Evolutionary conservation across 2,329 filamentous ascomycete species (phyloP).

Genomic region (Aspergillus costaricaensis): DNA sequence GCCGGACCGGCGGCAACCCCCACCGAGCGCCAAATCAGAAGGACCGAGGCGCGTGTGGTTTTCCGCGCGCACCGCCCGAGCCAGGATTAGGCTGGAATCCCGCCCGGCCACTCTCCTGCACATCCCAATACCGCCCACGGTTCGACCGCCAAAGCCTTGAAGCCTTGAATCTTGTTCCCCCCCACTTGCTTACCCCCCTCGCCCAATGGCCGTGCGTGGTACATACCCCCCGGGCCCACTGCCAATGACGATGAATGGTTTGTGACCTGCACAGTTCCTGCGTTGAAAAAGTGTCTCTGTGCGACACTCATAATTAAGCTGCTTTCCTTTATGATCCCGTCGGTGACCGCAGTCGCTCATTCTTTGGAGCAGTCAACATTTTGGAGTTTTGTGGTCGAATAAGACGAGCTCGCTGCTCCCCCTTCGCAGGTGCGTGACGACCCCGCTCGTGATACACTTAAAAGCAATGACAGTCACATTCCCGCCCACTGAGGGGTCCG

Average conservation of each 20-base stretch:
- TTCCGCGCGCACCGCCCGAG: constrained; percentile 8
- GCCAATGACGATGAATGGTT: constrained; percentile 19
- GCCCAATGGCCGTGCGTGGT: constrained; percentile 14
- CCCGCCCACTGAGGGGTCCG: constrained; percentile 17
- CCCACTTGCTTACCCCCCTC: not conserved
- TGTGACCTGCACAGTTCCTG: constrained; percentile 21
- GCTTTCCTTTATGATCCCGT: not conserved
- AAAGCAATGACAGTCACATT: constrained; percentile 20
- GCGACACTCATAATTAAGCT: constrained; percentile 10
- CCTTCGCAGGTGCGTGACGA: constrained; percentile 20
- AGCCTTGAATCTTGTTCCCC: constrained; percentile 3
- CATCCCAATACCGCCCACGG: not conserved
- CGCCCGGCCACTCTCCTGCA: not conserved
- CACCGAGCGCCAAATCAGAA: not conserved
- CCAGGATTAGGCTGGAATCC: not conserved
- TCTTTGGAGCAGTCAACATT: constrained; percentile 4
- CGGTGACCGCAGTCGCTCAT: not conserved
- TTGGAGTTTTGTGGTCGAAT: constrained; percentile 14
- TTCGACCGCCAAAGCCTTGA: not conserved
- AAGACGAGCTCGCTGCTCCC: constrained; percentile 14
- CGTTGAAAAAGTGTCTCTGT: constrained; percentile 14
- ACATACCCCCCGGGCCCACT: constrained; percentile 13
- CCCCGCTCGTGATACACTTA: constrained; percentile 16
- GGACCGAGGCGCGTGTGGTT: constrained; percentile 7
- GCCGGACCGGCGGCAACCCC: constrained; percentile 8